A percentile compares a stretch with the other conserved stretches of the same genome.
Evolutionary conservation across 345 rosid genomes (phyloP).

Genomic region (Eucalyptus viminalis): DNA sequence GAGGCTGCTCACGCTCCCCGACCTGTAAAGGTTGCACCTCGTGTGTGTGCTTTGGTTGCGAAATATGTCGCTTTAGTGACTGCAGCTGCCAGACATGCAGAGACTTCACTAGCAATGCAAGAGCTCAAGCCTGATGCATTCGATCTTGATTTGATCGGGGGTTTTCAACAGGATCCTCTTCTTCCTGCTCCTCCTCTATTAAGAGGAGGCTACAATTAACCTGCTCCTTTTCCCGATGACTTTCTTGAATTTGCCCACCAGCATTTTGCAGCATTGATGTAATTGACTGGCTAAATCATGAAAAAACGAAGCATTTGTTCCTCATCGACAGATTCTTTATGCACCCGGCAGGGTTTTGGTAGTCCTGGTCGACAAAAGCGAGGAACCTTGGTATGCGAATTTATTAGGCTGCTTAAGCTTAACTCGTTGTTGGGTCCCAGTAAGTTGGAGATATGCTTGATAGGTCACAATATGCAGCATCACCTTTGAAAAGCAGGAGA

Average conservation of each 20-base stretch:
- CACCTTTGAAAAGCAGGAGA: background rate
- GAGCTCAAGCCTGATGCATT: constrained; percentile 12
- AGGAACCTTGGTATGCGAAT: background rate
- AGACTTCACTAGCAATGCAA: constrained; percentile 68
- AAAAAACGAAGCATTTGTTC: background rate
- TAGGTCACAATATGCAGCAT: background rate
- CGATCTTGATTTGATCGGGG: background rate
- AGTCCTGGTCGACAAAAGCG: background rate
- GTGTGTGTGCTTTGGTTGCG: constrained; percentile 94
- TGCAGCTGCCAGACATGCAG: constrained; percentile 95
- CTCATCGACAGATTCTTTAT: background rate
- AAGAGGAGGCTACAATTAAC: background rate
- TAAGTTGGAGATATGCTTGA: background rate
- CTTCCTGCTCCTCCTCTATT: background rate
- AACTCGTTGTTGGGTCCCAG: background rate
- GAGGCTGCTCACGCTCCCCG: constrained; percentile 74
- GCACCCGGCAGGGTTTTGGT: background rate
- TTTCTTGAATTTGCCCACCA: background rate
- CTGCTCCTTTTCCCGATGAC: background rate
- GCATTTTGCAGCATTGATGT: background rate
- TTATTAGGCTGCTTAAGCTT: background rate
- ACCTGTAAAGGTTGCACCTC: constrained; percentile 96
- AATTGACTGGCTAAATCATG: background rate
- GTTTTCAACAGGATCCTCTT: background rate
- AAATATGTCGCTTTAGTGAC: constrained; percentile 73